Conservation (phyloP, 2,329 filamentous ascomycete genomes). For the Monilinia laxa region DNA sequence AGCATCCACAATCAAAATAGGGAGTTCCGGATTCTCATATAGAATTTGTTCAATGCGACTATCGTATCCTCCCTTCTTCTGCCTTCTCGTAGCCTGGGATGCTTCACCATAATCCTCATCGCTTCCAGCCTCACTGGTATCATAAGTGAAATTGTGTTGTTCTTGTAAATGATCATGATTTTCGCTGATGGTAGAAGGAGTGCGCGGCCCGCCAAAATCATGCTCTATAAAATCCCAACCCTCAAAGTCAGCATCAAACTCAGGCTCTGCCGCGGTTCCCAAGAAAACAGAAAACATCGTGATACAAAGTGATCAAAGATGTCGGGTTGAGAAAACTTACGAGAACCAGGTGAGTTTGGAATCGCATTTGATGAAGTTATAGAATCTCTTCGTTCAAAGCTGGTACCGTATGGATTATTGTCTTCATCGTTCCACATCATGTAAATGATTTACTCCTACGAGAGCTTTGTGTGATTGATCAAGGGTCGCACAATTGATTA, state of each 20-base stretch:
- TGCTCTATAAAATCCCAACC: conserved; percentile 49
- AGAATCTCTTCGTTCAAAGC: conserved; percentile 85
- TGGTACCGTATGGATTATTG: conserved; percentile 92
- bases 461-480: conserved; percentile 25
- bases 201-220: conserved; percentile 49
- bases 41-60: conserved; percentile 97
- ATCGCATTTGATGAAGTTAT: conserved; percentile 67
- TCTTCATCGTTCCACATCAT: conserved; percentile 99
- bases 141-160: conserved; percentile 33
- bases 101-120: conserved; percentile 50
- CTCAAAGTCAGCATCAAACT: conserved; percentile 45
- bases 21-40: conserved; percentile 87
- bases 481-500: neutral
- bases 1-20: conserved; percentile 89
- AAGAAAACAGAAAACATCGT: conserved; percentile 44
- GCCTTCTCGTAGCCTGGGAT: conserved; percentile 50
- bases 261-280: conserved; percentile 34
- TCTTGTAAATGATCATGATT: conserved; percentile 46
- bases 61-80: conserved; percentile 84
- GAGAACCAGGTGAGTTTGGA: conserved; percentile 57
- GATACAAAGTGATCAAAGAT: conserved; percentile 21
- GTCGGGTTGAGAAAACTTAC: conserved; percentile 48
- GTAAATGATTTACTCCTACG: conserved; percentile 50
- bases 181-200: conserved; percentile 64
- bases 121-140: conserved; percentile 47